Evolutionary conservation across 768 basidiomycete genomes (phyloP).

Genomic region (Lentinula guzmanii): DNA sequence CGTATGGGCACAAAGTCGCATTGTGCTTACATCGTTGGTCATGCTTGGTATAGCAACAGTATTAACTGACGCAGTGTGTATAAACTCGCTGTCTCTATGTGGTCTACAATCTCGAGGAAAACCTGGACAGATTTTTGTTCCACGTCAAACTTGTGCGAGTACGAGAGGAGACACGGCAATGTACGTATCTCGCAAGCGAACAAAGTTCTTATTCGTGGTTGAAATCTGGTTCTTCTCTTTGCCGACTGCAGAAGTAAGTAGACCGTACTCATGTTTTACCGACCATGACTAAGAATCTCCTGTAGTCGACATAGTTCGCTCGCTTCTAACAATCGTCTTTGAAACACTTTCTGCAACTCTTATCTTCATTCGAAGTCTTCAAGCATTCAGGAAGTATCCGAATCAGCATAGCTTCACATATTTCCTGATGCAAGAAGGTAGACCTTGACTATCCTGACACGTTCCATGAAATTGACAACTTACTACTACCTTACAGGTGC

Average conservation of each 20-base stretch:
- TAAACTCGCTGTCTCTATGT: too few species aligned
- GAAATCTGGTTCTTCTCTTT: neutral
- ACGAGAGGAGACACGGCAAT: slow-evolving; percentile 9
- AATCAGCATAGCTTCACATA: neutral
- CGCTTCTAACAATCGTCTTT: slow-evolving; percentile 14
- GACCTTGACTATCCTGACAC: neutral
- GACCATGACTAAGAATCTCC: neutral
- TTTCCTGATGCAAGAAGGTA: slow-evolving; percentile 5
- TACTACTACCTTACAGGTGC: too few species aligned
- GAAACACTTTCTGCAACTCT: slow-evolving; percentile 12
- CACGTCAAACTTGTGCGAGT: slow-evolving; percentile 9
- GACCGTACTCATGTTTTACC: neutral
- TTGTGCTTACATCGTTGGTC: slow-evolving; percentile 13
- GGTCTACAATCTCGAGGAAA: neutral
- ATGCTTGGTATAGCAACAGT: slow-evolving; percentile 16
- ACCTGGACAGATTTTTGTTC: slow-evolving; percentile 12
- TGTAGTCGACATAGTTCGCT: slow-evolving; percentile 7
- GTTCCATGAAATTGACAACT: neutral
- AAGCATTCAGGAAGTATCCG: slow-evolving; percentile 8
- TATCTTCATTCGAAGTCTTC: slow-evolving; percentile 12
- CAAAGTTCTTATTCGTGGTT: neutral
- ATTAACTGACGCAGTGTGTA: slow-evolving; percentile 18
- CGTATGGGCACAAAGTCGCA: slow-evolving; percentile 13
- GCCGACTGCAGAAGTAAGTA: neutral
- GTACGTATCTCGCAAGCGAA: slow-evolving; percentile 1